Evolutionary conservation across 768 basidiomycete species (phyloP), one percentile per base, ranked within the genome.

Genomic region (Hericium rajendrae): DNA sequence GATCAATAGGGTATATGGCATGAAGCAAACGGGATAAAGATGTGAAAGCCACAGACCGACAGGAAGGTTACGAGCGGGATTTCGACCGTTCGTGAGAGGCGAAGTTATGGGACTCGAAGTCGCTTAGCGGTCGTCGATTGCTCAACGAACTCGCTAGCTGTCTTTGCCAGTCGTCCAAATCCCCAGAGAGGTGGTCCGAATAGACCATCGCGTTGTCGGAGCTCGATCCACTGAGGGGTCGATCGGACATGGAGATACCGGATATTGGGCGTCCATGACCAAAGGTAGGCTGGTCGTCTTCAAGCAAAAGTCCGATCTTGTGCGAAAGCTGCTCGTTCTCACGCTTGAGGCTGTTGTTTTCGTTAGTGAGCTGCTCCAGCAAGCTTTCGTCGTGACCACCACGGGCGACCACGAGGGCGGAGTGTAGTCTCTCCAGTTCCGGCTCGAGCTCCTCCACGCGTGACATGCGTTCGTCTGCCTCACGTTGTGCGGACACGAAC

Each of bases 311-410:
- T 57, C 84, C 88, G 64, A 95, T 92, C 78, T 92, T 93, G 69
- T 91, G 90, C n/a, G 86, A 85, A 48, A 94, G 79, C 63, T 92
- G 85, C 66, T 90, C 87, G 69, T 94, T 94, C 71, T 94, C 91
- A 57, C 83, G 81, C 69, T 86, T 84, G 58, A 94, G 82, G 37
- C 74, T 78, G 16, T 81, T 77, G 69, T 93, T 94, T 68, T 95
- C 91, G 68, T 76, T 81, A 69, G 84, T 85, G 60, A 97, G 81
- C 69, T 85, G 86, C 71, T 94, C 91, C 39, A 90, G 69, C 46
- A 85, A 67, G 8, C 86, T 84, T 72, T 91, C 89, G 56, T 88
- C 83, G 57, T 85, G 80, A 20, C 86, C 87, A 55, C 83, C 83
- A 13, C 90, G 85, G 32, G 89, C 83, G 61, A 89, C 79, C 56